Evolutionary conservation across 176 grass and related monocot genomes (phyloP), one percentile per base, ranked within the genome.

Genomic region (Lolium perenne): DNA sequence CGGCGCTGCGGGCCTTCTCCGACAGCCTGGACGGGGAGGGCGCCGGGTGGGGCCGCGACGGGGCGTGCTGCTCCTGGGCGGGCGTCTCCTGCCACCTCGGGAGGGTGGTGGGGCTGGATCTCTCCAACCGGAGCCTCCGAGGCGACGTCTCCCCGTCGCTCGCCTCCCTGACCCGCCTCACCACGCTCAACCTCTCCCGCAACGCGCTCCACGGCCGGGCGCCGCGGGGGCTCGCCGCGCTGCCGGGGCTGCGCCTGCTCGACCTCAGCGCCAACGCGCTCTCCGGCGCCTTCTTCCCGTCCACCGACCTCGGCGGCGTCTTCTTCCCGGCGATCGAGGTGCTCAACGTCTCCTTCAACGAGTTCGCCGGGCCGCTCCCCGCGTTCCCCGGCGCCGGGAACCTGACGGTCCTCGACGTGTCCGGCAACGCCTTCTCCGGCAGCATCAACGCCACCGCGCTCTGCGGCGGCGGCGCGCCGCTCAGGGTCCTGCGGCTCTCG

Each of bases 201-300:
- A 94, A 98, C 84, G 76, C 17, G 25, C 80, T 98, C 4, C 57
- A 13, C 22, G 97, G 92, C 38, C 43, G 23, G 10, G 51, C 76
- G 20, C 92, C 92, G 15, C 59, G n/a, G 17, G 62, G n/a, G 35
- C 88, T 98, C 21, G 78, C 77, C 76, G 53, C 38, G 21, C 81
- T 98, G 11, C 10, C 46, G 18, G 73, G 60, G 40, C 75, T 98
- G 64, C 86, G 87, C 47, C 40, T 53, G n/a, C 88, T 98, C 82
- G 82, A 98, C 91, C 92, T 98, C 82, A 98, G 96, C 87, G 45
- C 7, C 38, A 98, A 98, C 81, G 66, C 2, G 56, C 88, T 98
- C 63, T 86, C 65, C 59, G 94, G 94, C 46, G 15, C 66, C 67
- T 88, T 98, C 62, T 84, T 29, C 29, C 29, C 29, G 29, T 29